Percentiles rank a stretch among this genome's conserved stretches.
Conservation (phyloP, 192 early-diverging fungal species). For the Cetraspora pellucida region DNA sequence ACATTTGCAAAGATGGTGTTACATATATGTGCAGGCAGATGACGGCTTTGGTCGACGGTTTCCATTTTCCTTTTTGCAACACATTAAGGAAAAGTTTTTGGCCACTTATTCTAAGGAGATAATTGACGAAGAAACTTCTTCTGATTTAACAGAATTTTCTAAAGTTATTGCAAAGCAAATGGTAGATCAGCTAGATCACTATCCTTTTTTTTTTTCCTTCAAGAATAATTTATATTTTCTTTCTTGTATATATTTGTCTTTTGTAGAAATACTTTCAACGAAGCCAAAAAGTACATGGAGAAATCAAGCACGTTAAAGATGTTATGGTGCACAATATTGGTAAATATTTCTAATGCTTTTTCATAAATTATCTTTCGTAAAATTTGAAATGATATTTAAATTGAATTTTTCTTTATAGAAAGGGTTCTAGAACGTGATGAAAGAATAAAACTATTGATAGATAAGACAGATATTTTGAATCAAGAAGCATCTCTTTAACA, state of each 20-base stretch:
- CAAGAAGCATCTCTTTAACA: slow-evolving; percentile 87
- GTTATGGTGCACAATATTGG: slow-evolving; percentile 95
- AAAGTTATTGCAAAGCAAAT: slow-evolving; percentile 78
- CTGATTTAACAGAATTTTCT: slow-evolving; percentile 83
- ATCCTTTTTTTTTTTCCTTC: too few relatives aligned
- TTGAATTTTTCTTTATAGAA: slow-evolving; percentile 47
- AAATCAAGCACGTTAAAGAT: slow-evolving; percentile 92
- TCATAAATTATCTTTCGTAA: not conserved
- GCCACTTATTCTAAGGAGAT: slow-evolving; percentile 57
- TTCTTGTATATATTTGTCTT: too few relatives aligned
- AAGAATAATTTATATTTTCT: too few relatives aligned
- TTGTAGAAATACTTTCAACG: too few relatives aligned
- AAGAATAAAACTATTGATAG: slow-evolving; percentile 84
- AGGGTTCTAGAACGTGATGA: slow-evolving; percentile 87
- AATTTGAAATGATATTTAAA: not conserved
- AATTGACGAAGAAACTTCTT: slow-evolving; percentile 60
- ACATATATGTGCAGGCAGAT: slow-evolving; percentile 87
- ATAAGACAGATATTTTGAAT: slow-evolving; percentile 87
- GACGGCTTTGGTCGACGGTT: slow-evolving; percentile 69
- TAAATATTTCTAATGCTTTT: slow-evolving; percentile 42
- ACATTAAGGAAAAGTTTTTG: slow-evolving; percentile 69
- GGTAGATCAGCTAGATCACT: too few relatives aligned
- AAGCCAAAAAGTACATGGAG: slow-evolving; percentile 80
- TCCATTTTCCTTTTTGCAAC: slow-evolving; percentile 89
- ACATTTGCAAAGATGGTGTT: slow-evolving; percentile 76